Evolutionary conservation across 2,329 filamentous ascomycete species (phyloP), one percentile per base, ranked within the genome.

Genomic region (Hymenoscyphus repandus): DNA sequence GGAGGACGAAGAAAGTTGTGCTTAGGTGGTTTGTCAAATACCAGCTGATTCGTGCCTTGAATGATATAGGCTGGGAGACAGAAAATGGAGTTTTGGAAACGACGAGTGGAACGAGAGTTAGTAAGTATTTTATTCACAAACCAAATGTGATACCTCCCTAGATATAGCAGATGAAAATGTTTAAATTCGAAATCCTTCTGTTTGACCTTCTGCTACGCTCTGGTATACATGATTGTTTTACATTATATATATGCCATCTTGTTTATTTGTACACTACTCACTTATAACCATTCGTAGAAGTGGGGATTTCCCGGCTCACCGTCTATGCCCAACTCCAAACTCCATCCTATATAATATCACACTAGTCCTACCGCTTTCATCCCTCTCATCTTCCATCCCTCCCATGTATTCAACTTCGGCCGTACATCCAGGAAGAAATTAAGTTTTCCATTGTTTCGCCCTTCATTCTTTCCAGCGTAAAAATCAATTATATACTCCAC

Each of bases 401-500:
- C 83, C 75, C 78, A 82, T 1, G 74, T 79, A 62, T 85, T 86
- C 57, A 87, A 64, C 71, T 87, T 87, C 0, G 83, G 83, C 61
- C 83, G 71, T 39, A 86, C 82, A 60, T 86, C 81, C 13, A 86
- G 69, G 60, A 84, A 86, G 64, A 87, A 86, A 57, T 81, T 85
- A 37, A 76, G 52, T 62, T 72, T 69, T 5, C 75, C 71, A 60
- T 71, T 68, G 22, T 67, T 63, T 15, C 65, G 61, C 0, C 59
- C 59, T 1, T 69, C 66, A 22, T 65, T 65, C 30, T 78, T 74
- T 0, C 93, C 93, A 5, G 90, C 83, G 66, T 99, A 99, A 63
- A 99, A 99, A 70, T 99, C 93, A 68, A 99, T 99, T 36, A 99
- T 86, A 67, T 99, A 99, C 63, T 97, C 93, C 44, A 99, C 73